phyloP scores from a whole-genome alignment of 2,329 filamentous ascomycete genomes.

The Pseudocercospora pini-densiflorae region DNA sequence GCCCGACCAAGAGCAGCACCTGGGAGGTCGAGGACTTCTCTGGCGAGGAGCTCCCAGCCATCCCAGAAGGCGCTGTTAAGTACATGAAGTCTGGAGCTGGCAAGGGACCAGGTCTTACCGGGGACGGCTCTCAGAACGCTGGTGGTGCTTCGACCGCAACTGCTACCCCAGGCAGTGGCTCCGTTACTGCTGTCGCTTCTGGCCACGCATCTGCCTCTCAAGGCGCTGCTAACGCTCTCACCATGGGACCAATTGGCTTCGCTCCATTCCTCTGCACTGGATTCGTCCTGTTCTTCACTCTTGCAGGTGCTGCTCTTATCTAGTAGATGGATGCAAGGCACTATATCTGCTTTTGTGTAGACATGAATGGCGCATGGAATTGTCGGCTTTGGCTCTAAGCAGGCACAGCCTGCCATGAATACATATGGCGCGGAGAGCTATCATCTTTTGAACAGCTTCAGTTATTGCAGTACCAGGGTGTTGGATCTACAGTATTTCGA shows the following conservation, averaged over 20 bases:
- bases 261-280: slow-evolving; percentile 58
- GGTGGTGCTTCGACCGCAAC: slow-evolving; percentile 56
- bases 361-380: not conserved
- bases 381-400: not conserved
- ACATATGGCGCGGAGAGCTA: slow-evolving; percentile 5
- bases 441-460: slow-evolving; percentile 2
- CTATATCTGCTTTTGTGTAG: not conserved
- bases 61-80: slow-evolving; percentile 59
- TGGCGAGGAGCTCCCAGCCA: slow-evolving; percentile 57
- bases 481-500: slow-evolving; percentile 7
- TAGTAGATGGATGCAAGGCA: slow-evolving; percentile 18
- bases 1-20: slow-evolving; percentile 57
- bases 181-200: slow-evolving; percentile 46
- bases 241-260: slow-evolving; percentile 51
- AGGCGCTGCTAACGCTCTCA: slow-evolving; percentile 47
- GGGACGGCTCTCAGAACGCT: slow-evolving; percentile 60
- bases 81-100: slow-evolving; percentile 65
- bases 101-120: slow-evolving; percentile 59
- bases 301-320: slow-evolving; percentile 57
- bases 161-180: slow-evolving; percentile 56
- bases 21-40: slow-evolving; percentile 60
- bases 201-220: slow-evolving; percentile 38
- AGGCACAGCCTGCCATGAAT: slow-evolving; percentile 2
- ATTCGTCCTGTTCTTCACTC: slow-evolving; percentile 56
- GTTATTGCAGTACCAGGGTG: slow-evolving; percentile 8